These are phyloP conservation scores for Wallacemonas sp. DNA, from an alignment of 208 protist genomes.

Conservation along the genomic window DNA sequence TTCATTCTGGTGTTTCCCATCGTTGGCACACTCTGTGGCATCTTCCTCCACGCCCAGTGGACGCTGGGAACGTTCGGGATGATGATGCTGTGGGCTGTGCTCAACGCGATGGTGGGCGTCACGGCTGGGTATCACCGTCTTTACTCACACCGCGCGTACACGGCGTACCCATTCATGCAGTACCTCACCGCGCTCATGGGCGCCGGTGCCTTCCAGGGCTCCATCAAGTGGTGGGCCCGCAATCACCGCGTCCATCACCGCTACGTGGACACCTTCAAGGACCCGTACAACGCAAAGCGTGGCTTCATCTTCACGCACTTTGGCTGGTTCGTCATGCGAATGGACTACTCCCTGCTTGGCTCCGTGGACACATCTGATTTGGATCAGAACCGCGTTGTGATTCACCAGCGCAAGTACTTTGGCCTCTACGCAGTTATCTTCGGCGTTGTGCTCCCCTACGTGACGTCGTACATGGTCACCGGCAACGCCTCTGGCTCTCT, in stretches of 20 bases:
- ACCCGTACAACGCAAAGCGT: slow-evolving; percentile 67
- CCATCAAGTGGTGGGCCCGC: slow-evolving; percentile 53
- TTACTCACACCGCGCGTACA: slow-evolving; percentile 54
- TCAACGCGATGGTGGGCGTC: slow-evolving; percentile 60
- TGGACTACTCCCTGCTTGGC: slow-evolving; percentile 37
- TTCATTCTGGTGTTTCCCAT: slow-evolving; percentile 26
- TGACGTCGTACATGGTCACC: slow-evolving; percentile 36
- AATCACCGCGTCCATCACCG: slow-evolving; percentile 72
- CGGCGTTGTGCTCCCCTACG: slow-evolving; percentile 43
- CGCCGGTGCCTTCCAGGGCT: slow-evolving; percentile 57
- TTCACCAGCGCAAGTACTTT: slow-evolving; percentile 59
- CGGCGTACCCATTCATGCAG: slow-evolving; percentile 36
- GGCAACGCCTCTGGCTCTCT: slow-evolving; percentile 42
- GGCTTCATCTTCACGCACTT: slow-evolving; percentile 66
- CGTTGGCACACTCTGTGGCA: slow-evolving; percentile 21
- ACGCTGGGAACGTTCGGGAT: slow-evolving; percentile 31
- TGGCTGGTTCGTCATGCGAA: slow-evolving; percentile 69
- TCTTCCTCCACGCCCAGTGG: slow-evolving; percentile 27
- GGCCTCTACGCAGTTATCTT: slow-evolving; percentile 41
- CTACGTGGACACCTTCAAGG: slow-evolving; percentile 57
- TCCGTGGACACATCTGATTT: slow-evolving; percentile 57
- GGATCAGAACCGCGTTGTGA: slow-evolving; percentile 38
- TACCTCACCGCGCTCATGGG: slow-evolving; percentile 38
- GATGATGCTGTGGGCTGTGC: slow-evolving; percentile 27
- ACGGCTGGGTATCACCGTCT: slow-evolving; percentile 64